Conservation (phyloP, 1,284 basidiomycete genomes). For the Tetrapyrgos nigripes region DNA sequence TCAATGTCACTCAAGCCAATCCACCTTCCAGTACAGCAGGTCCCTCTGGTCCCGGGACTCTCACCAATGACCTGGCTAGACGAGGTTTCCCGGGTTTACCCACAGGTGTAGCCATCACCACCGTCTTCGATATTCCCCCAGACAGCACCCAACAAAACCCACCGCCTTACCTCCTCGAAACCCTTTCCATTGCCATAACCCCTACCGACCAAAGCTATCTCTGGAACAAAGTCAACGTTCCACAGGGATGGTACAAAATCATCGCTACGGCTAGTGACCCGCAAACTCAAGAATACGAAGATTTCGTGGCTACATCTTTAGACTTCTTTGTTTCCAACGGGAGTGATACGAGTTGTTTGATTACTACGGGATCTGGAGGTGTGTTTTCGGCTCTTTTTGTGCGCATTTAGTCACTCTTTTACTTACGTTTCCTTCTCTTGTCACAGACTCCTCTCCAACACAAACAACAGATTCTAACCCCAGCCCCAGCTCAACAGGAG, state of each 20-base stretch:
- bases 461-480: too few relatives aligned
- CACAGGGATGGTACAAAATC: conserved; percentile 11
- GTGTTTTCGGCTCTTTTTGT: too few relatives aligned
- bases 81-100: background rate
- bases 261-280: conserved; percentile 6
- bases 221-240: conserved; percentile 3
- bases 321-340: conserved; percentile 6
- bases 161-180: background rate
- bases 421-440: background rate
- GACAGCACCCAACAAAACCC: conserved; percentile 5
- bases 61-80: background rate
- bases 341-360: conserved; percentile 8
- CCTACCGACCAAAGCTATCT: background rate
- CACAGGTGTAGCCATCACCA: background rate
- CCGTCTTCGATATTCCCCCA: conserved; percentile 1
- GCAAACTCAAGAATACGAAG: too few relatives aligned
- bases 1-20: conserved; percentile 10
- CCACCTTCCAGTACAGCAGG: background rate
- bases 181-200: background rate
- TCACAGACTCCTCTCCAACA: background rate
- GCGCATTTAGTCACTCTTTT: too few relatives aligned
- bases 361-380: background rate
- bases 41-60: background rate
- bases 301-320: too few relatives aligned
- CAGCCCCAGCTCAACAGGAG: conserved; percentile 2